Evolutionary conservation across 768 basidiomycete genomes (phyloP), one percentile per base, ranked within the genome.

Genomic region (Suillus americanus): DNA sequence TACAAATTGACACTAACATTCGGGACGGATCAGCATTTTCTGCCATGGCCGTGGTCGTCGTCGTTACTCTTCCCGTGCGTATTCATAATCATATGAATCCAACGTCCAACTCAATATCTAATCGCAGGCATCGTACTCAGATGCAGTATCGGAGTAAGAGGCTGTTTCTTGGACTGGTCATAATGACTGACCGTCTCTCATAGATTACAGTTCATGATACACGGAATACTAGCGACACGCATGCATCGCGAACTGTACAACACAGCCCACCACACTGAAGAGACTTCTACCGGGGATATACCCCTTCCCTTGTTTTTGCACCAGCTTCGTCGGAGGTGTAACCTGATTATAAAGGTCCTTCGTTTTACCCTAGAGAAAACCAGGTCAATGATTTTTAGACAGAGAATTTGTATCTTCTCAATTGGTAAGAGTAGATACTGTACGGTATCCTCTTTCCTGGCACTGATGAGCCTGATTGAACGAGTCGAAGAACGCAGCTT

Each of bases 371-470:
- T 10, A 45, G 2, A 43, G 20, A 43, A n/a, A 20, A 20, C 43
- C 20, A 45, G 43, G 8, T 18, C 20, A 45, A 45, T n/a, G 3
- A 80, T 45, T n/a, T 45, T n/a, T 4, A 45, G 20, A 45, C 4
- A 77, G 78, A 20, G 18, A 30, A 20, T 18, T 53, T 0, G 9
- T 10, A 30, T 54, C 3, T 35, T 35, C 53, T 30, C 4, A 5
- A 1, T 30, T 51, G 28, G 16, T 18, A 5, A 16, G 28, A 9
- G 8, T 28, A 18, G 7, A 51, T 28, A 9, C 14, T 18, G 25
- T 16, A 5, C 9, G 28, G 9, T 8, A 50, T 28, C 4, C 10
- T 28, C 28, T 53, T 50, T 50, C 6, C 50, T 28, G 28, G 7
- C 7, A 25, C 48, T 4, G 13, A 23, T 50, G 48, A 13, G 13